Evolutionary conservation across 176 grass and related monocot species (phyloP).

Genomic region (Musa schizocarpa): DNA sequence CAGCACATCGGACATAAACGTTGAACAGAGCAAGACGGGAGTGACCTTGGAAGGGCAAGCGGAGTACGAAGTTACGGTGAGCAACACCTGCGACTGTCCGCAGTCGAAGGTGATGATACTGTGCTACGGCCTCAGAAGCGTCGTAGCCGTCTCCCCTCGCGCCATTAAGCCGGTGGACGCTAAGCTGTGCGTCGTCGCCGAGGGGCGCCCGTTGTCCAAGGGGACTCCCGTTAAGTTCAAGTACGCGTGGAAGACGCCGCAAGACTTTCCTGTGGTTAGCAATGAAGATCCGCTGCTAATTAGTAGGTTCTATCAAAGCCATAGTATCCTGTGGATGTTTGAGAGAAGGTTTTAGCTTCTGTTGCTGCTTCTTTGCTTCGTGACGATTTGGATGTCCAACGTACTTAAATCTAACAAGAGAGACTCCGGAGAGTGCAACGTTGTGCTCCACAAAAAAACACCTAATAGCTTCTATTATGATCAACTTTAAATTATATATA

Average conservation of each 20-base stretch:
- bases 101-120: conserved; percentile 37
- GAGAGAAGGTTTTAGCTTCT: no score
- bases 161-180: conserved; percentile 33
- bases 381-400: no score
- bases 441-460: no score
- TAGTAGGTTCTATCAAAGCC: no score
- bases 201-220: conserved; percentile 3
- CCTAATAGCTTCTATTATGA: no score
- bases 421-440: no score
- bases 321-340: no score
- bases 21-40: conserved; percentile 32
- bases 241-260: conserved; percentile 56
- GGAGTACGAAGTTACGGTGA: conserved; percentile 38
- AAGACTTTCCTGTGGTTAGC: conserved; percentile 42
- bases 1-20: conserved; percentile 18
- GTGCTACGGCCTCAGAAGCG: conserved; percentile 51
- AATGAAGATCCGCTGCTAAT: conserved; percentile 17
- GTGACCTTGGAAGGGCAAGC: conserved; percentile 30
- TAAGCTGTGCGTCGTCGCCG: conserved; percentile 30
- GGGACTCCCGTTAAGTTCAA: conserved; percentile 34
- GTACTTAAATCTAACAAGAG: no score
- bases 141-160: conserved; percentile 33
- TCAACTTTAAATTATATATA: no score
- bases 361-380: no score
- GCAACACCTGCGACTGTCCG: conserved; percentile 43